Conservation (phyloP, 2,329 filamentous ascomycete genomes). For the Chaetoscypha palmicola region DNA sequence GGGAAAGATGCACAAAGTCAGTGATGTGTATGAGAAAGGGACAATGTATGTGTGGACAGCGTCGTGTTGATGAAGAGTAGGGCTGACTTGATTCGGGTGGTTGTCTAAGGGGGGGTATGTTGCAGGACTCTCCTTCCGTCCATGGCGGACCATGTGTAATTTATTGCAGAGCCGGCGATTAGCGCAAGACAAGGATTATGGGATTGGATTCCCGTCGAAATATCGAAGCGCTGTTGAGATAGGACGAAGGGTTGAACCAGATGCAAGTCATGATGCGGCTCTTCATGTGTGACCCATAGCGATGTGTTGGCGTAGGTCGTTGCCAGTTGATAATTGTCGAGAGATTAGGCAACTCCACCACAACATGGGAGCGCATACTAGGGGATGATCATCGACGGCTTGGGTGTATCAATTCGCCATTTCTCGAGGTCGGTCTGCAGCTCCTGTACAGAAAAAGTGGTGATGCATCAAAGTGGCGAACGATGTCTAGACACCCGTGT, state of each 20-base stretch:
- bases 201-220: conserved; percentile 25
- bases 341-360: conserved; percentile 58
- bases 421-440: conserved; percentile 29
- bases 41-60: conserved; percentile 30
- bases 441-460: conserved; percentile 24
- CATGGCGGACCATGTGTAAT: conserved; percentile 56
- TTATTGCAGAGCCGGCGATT: conserved; percentile 45
- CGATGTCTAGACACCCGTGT: conserved; percentile 19
- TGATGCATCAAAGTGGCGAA: conserved; percentile 31
- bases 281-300: conserved; percentile 61
- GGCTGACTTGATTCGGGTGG: conserved; percentile 31
- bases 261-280: conserved; percentile 50
- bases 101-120: conserved; percentile 29
- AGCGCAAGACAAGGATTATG: conserved; percentile 30
- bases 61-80: conserved; percentile 31
- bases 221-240: conserved; percentile 31
- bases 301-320: conserved; percentile 87
- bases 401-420: conserved; percentile 28
- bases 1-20: conserved; percentile 32
- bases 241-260: conserved; percentile 33
- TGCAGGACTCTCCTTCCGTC: conserved; percentile 38
- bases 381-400: conserved; percentile 29
- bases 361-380: conserved; percentile 36
- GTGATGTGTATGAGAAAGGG: conserved; percentile 27
- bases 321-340: conserved; percentile 69